These are phyloP conservation scores for Cryphonectria nitschkei DNA, from an alignment of 2,329 filamentous ascomycete species.

Conservation along the genomic window DNA sequence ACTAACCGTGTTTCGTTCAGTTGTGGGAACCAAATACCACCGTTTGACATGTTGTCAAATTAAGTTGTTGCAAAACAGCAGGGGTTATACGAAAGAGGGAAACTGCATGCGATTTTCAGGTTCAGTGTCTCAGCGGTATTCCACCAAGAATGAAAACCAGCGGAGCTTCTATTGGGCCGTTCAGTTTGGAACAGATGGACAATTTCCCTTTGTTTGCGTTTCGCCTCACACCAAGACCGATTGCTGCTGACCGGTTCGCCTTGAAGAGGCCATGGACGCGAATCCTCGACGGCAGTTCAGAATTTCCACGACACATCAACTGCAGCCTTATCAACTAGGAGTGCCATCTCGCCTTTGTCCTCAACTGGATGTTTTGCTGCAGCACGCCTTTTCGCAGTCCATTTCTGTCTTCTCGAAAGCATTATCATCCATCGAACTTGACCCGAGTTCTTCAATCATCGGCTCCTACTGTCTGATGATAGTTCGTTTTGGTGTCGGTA, in stretches of 20 bases:
- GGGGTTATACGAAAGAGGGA: conserved; percentile 8
- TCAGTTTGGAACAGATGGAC: background rate
- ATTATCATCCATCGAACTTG: background rate
- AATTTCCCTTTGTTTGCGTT: background rate
- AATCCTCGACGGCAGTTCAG: background rate
- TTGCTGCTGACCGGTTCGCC: background rate
- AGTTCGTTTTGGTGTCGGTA: background rate
- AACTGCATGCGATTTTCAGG: background rate
- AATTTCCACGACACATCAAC: background rate
- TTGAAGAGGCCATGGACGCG: background rate
- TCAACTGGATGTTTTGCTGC: background rate
- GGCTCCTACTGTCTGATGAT: background rate
- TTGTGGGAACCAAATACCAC: background rate
- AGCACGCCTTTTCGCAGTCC: background rate
- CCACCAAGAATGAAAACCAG: background rate
- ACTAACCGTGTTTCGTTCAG: conserved; percentile 1
- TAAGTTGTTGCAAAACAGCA: background rate
- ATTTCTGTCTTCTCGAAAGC: background rate
- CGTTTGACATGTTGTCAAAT: background rate
- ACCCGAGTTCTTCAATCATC: background rate
- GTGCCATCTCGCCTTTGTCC: background rate
- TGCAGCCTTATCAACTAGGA: background rate
- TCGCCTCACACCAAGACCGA: background rate
- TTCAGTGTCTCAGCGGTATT: background rate
- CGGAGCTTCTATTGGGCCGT: conserved; percentile 7